These are phyloP conservation scores for Penicillium ochrochloron DNA, from an alignment of 495 filamentous ascomycete species.

Conservation along the genomic window DNA sequence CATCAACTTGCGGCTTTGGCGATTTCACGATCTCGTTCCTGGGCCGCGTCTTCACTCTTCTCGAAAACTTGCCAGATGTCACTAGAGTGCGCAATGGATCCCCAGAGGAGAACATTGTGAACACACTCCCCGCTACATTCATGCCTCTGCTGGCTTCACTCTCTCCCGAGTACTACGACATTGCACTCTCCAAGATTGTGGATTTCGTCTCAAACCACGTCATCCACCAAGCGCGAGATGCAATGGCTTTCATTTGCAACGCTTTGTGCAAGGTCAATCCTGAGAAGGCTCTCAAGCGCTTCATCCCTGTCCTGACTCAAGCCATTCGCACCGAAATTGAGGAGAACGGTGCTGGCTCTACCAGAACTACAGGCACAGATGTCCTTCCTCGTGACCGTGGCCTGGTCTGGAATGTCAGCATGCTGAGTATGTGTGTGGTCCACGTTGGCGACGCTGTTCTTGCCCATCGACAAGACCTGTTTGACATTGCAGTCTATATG, in stretches of 20 bases:
- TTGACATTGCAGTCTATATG: conserved; percentile 93
- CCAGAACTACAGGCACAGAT: conserved; percentile 89
- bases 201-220: conserved; percentile 95
- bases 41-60: conserved; percentile 89
- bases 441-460: conserved; percentile 91
- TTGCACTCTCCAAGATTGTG: conserved; percentile 87
- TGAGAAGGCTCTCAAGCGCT: conserved; percentile 84
- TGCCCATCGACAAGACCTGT: conserved; percentile 82
- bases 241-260: conserved; percentile 99
- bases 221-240: conserved; percentile 95
- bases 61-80: conserved; percentile 94
- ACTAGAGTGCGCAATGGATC: conserved; percentile 84
- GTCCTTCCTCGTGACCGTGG: conserved; percentile 91
- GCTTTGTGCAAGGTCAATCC: conserved; percentile 93
- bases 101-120: conserved; percentile 96
- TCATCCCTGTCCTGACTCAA: conserved; percentile 85
- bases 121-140: conserved; percentile 90
- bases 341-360: conserved; percentile 95
- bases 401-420: conserved; percentile 94
- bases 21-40: conserved; percentile 90
- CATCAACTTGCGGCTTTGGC: conserved; percentile 89
- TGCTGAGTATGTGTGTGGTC: conserved; percentile 98
- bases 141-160: conserved; percentile 88
- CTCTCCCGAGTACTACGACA: conserved; percentile 92
- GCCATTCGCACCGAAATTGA: conserved; percentile 97